These are phyloP conservation scores for Fusarium secorum DNA, from an alignment of 2,329 filamentous ascomycete species.

Conservation along the genomic window DNA sequence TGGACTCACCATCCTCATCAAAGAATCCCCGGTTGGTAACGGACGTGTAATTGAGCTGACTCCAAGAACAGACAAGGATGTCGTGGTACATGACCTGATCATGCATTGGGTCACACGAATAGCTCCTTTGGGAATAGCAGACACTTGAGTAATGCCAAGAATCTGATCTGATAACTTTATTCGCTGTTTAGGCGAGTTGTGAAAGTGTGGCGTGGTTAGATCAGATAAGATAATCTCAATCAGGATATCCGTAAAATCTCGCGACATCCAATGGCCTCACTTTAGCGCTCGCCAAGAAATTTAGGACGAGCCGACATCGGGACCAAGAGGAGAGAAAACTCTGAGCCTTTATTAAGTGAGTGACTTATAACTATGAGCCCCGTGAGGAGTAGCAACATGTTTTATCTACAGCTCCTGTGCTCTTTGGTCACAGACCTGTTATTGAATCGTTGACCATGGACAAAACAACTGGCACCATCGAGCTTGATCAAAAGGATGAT, in stretches of 20 bases:
- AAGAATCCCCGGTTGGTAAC: neutral
- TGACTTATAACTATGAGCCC: neutral
- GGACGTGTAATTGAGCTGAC: too few species aligned
- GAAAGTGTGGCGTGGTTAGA: neutral
- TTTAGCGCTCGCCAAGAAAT: neutral
- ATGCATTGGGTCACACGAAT: neutral
- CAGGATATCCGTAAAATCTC: neutral
- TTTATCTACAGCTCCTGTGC: neutral
- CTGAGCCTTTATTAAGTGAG: neutral
- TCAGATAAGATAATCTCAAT: constrained; percentile 1
- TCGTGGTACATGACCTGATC: neutral
- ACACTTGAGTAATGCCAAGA: neutral
- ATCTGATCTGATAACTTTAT: neutral
- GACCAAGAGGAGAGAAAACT: neutral
- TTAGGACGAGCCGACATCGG: neutral
- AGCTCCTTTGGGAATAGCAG: neutral
- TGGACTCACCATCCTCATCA: constrained; percentile 4
- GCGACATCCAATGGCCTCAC: neutral
- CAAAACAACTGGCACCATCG: neutral
- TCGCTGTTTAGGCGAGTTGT: neutral
- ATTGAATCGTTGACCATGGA: neutral
- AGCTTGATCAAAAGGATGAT: neutral
- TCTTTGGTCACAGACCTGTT: neutral
- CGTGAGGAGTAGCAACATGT: neutral
- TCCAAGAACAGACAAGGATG: neutral